Percentiles rank a stretch among this genome's conserved stretches.
Evolutionary conservation across 2,329 filamentous ascomycete species (phyloP).

Genomic region (Spiromastix sp.): DNA sequence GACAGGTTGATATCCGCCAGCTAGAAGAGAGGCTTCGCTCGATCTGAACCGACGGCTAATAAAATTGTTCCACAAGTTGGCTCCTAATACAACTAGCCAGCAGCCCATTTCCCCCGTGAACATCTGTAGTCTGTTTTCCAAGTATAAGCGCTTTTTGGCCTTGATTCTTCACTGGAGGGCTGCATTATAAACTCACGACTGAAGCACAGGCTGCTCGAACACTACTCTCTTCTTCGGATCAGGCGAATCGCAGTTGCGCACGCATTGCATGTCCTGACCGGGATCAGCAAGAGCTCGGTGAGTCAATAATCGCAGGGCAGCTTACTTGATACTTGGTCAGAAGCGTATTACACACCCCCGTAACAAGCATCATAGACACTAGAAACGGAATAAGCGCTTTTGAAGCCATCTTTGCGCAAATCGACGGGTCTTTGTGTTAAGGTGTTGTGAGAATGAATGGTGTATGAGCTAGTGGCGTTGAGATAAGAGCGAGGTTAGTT

Average conservation of each 20-base stretch:
- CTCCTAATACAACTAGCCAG: constrained; percentile 75
- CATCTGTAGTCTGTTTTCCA: constrained; percentile 60
- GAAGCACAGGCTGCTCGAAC: constrained; percentile 93
- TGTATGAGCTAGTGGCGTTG: too few species aligned
- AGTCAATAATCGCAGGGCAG: constrained; percentile 7
- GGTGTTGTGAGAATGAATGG: too few species aligned
- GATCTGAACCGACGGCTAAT: constrained; percentile 26
- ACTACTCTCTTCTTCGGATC: constrained; percentile 55
- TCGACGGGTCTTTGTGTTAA: too few species aligned
- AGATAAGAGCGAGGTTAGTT: too few species aligned
- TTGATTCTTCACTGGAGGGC: neutral
- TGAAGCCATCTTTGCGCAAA: constrained; percentile 56
- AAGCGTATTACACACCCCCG: constrained; percentile 92
- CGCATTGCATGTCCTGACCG: constrained; percentile 80
- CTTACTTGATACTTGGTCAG: constrained; percentile 89
- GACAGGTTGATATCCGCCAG: constrained; percentile 58
- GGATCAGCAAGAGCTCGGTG: constrained; percentile 4
- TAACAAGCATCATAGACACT: constrained; percentile 92
- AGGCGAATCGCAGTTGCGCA: constrained; percentile 70
- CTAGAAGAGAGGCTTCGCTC: constrained; percentile 32
- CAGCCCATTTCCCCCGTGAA: constrained; percentile 94
- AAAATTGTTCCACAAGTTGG: constrained; percentile 55
- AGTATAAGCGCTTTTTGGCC: constrained; percentile 6
- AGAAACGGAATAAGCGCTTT: constrained; percentile 68
- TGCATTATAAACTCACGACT: constrained; percentile 48